Evolutionary conservation across 1,284 basidiomycete species (phyloP), one percentile per base, ranked within the genome.

Genomic region (Ganoderma lucidum): DNA sequence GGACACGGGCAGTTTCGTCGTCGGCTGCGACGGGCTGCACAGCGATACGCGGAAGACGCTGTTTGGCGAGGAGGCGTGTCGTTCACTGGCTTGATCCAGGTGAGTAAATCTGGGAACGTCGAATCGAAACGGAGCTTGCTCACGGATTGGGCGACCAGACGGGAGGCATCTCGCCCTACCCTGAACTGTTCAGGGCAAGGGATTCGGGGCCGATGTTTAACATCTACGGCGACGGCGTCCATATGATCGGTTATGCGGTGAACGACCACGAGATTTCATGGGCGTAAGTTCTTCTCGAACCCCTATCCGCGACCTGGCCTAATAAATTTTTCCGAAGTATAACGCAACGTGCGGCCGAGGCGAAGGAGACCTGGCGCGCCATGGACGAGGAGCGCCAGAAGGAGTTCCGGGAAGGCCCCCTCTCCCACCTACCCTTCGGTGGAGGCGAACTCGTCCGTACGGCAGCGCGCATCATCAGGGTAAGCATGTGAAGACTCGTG

Each of bases 1-100:
- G 41, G 83, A 80, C 65, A 78, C 76, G 0, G 84, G 80, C 8
- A 82, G 80, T 69, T 83, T 85, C 67, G 79, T 85, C 12, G 78
- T 85, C 6, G 85, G 84, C 17, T 85, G 84, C 71, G 85, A 86
- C 70, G 85, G 85, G 9, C 75, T 86, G 69, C 85, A 86, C 70
- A 84, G 83, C 68, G 80, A 78, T 59, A 82, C 83, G 19, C 79
- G 84, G 1, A 74, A 71, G 32, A 75, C 76, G 17, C 75, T 86
- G n/a, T 85, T 85, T 67, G 84, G 84, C 2, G 74, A 80, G 67
- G 79, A 83, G 70, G 69, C 23, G 80, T 81, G 6, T 69, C 76
- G 23, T 86, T 80, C 69, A 83, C 83, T 5, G 84, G 84, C 0
- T 71, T 84, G 32, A 80, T 78, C 0, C 84, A 85, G 79, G 84